Base-by-base conservation (phyloP, 2,329 filamentous ascomycete genomes). In the Cytospora piceicola region DNA sequence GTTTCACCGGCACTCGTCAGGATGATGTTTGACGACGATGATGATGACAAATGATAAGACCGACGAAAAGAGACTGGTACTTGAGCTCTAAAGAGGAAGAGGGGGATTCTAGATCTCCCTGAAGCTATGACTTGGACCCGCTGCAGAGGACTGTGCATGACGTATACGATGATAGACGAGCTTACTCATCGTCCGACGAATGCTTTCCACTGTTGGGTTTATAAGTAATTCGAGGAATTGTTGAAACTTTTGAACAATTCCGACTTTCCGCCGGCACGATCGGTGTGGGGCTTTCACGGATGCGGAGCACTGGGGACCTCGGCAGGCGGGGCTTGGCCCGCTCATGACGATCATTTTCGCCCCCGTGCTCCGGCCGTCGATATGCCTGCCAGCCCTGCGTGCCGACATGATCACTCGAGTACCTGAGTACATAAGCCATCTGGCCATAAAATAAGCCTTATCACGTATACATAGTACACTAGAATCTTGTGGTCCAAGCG, bases 121-220 rank as follows among this genome's bases (percentile, higher is more conserved):
- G 6, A 57, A 1, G 24, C 30, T 57, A 36, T 4, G 24, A n/a
- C 22, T 30, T 29, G 5, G n/a, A 20, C n/a, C 36, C 12, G 22
- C 54, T 7, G 22, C 11, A 52, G 5, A 14, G 27, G 27, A 51
- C 20, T 22, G 12, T 15, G 30, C 39, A 63, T 63, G 61, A 63
- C 61, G 61, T 57, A 52, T 55, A 29, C 39, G 17, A 12, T 17
- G 34, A 20, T 4, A 20, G 4, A 15, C 3, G 12, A n/a, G 60
- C 60, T 63, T 63, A 63, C 61, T 63, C 49, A 63, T 63, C 36
- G 53, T 11, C 5, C 30, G 20, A 4, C 34, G 11, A 42, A 14
- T 57, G 27, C 17, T 24, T 30, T 3, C 12, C 30, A 22, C 57
- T 29, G 11, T 15, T 29, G 32, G 42, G 52, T 17, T 30, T 12